Conservation (phyloP, 805 yeast species). For the Starmerella ratchasimensis region DNA sequence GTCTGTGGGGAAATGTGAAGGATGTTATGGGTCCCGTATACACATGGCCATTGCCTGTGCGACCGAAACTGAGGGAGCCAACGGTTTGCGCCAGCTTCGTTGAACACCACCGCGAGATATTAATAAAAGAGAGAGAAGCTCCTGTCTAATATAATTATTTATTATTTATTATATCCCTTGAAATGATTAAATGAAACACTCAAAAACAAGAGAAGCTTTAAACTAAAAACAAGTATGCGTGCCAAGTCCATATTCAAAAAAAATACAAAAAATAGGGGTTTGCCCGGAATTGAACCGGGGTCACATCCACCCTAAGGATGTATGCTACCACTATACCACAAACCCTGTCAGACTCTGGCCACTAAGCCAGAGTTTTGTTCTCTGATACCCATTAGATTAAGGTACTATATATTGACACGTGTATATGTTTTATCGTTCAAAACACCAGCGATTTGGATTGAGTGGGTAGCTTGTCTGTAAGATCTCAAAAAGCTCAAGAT, state of each 20-base stretch:
- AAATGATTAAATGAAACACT: neutral
- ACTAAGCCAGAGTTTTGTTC: neutral
- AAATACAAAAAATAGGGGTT: slow-evolving; percentile 14
- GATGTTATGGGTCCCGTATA: slow-evolving; percentile 24
- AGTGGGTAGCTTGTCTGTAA: no score
- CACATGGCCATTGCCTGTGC: slow-evolving; percentile 23
- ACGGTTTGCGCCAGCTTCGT: neutral
- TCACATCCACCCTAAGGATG: slow-evolving; percentile 21
- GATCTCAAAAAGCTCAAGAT: no score
- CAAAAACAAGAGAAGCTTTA: no score
- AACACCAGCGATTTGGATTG: no score
- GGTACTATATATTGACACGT: no score
- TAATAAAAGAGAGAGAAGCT: no score
- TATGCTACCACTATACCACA: slow-evolving; percentile 21
- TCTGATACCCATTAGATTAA: no score
- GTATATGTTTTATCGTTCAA: no score
- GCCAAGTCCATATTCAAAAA: neutral
- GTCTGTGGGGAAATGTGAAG: slow-evolving; percentile 20
- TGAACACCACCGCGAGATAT: no score
- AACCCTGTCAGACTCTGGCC: slow-evolving; percentile 7
- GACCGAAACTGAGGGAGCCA: slow-evolving; percentile 12
- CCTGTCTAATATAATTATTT: no score
- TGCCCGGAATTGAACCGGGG: slow-evolving; percentile 22
- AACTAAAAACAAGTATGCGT: no score
- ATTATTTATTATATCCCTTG: no score